Base-by-base conservation (phyloP, 176 grass and related monocot genomes). In the Miscanthus lutarioriparius region DNA sequence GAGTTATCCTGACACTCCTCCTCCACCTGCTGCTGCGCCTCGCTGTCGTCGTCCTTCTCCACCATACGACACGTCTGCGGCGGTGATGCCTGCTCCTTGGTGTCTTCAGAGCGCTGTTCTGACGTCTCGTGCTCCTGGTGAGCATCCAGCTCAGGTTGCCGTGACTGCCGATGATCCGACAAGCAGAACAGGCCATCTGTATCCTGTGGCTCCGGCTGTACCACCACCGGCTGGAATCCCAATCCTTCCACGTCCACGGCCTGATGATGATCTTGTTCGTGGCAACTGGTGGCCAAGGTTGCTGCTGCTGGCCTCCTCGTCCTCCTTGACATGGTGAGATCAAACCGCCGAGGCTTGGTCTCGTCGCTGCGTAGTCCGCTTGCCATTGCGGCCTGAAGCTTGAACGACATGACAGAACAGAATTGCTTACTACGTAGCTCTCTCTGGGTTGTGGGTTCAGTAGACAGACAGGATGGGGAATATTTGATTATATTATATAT, bases 251-350 rank as follows among this genome's bases (percentile, higher is more conserved):
- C n/a, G 22, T 58, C 53, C 20, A 58, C 53, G 53, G 20, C 53
- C 20, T n/a, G 53, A 56, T n/a, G 53, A 56, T 56, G 72, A 17
- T 54, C 48, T 59, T 69, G 66, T 63, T 51, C 28, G 47, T 36
- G 22, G 30, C 54, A 48, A n/a, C 26, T 4, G 58, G 15, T 25
- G 28, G 40, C 2, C 19, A 4, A 73, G 23, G 3, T 68, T 59
- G 44, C 4, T 17, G 68, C 54, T 4, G n/a, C 3, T 4, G 58
- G 25, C 20, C 47, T 40, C 62, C 85, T 75, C 19, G 85, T 76
- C 20, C 85, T 81, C 62, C 85, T 81, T 5, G 85, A 87, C 85
- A 87, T 76, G 70, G 78, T 45, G n/a, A 81, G 58, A 41, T 81
- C 77, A 32, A 64, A 86, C 36, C 70, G 85, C 10, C 69, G 77